Conservation (phyloP, 768 basidiomycete species). For the Galerina sulciceps region DNA sequence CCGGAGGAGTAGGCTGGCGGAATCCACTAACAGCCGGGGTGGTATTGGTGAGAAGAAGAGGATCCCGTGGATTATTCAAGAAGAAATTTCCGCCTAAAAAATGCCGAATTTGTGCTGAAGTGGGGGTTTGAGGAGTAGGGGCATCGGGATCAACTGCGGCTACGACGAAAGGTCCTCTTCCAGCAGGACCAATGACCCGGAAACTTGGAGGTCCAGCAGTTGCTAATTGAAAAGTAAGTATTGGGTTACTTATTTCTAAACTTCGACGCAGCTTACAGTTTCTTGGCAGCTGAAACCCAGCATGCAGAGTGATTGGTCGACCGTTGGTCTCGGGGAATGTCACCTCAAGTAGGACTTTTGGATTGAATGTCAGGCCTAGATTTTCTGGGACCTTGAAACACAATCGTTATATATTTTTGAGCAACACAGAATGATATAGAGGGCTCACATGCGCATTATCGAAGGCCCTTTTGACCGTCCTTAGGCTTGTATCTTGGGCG, state of each 20-base stretch:
- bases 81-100: slow-evolving; percentile 49
- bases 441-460: slow-evolving; percentile 28
- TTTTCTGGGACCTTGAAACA: slow-evolving; percentile 34
- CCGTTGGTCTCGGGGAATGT: slow-evolving; percentile 34
- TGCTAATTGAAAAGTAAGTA: background rate
- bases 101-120: slow-evolving; percentile 48
- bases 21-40: slow-evolving; percentile 48
- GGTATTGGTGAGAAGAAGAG: slow-evolving; percentile 32
- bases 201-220: slow-evolving; percentile 25
- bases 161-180: slow-evolving; percentile 49
- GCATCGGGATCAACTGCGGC: slow-evolving; percentile 54
- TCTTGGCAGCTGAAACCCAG: slow-evolving; percentile 37
- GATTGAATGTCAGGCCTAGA: slow-evolving; percentile 36
- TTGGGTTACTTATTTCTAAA: background rate
- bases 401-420: background rate
- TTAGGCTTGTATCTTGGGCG: slow-evolving; percentile 34
- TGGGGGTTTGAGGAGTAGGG: slow-evolving; percentile 51
- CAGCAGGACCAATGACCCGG: slow-evolving; percentile 28
- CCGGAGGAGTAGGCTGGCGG: slow-evolving; percentile 44
- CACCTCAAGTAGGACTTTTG: slow-evolving; percentile 37
- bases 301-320: slow-evolving; percentile 34
- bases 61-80: background rate
- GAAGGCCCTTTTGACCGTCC: slow-evolving; percentile 32
- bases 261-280: slow-evolving; percentile 26
- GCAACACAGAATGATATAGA: background rate